Base-by-base conservation (phyloP, 140 eudicot genomes). In the Eryngium alpinum region DNA sequence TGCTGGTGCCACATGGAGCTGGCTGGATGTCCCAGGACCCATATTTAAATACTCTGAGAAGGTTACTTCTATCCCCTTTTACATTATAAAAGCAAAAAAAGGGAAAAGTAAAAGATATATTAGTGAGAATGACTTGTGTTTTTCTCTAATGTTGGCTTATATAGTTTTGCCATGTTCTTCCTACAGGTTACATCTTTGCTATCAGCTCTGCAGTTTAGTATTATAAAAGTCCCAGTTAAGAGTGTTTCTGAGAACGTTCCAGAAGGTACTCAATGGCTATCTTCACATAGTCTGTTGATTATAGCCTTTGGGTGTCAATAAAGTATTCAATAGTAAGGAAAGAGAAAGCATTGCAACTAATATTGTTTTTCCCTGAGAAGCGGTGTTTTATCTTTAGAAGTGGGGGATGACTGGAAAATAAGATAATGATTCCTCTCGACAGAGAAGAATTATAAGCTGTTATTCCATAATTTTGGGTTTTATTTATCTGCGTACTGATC, bases 1-100 rank as follows among this genome's bases (percentile, higher is more conserved):
- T 70, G 29, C 78, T 65, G 89, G 83, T 77, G 92, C 87, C 43
- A 33, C 81, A 18, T 92, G 97, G 97, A 85, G 76, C 78, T 95
- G 99, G 99, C 85, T 81, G 53, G 97, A 92, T 83, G 87, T 95
- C 81, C 82, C 88, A 77, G 85, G 88, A 84, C 97, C 98, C 60
- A 81, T 87, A 44, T 90, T 86, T 69, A 92, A 77, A 84, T 87
- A 88, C 87, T 88, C 92, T 11, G 95, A 90, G 56, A 88, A 90
- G 92, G 99, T 91, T 78, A 78, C 28, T 63, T 80, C 49, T 27
- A 72, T 65, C 77, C 52, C 81, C 65, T 22, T 65, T 72, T 77
- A 53, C 38, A 56, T 82, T 69, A 82, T 80, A 31, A 34, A 72
- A 72, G 70, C 38, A 13, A 17, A 14, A n/a, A 6, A 38, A 38